Evolutionary conservation across 371 early-diverging fungal species (phyloP), one percentile per base, ranked within the genome.

Genomic region (Paraphysoderma sedebokerense): DNA sequence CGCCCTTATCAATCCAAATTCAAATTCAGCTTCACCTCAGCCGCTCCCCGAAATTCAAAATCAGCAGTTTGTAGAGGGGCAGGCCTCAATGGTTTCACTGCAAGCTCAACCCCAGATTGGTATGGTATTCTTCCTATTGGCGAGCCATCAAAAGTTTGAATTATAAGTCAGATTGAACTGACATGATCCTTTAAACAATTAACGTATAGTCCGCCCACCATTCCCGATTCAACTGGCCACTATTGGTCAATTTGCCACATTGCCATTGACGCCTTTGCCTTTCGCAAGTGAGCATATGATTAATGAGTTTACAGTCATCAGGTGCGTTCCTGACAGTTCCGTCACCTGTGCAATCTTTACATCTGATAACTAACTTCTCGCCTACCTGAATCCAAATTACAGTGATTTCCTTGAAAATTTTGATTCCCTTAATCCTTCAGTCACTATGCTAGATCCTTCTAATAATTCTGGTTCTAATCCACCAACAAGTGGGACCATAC

Each of bases 221-320:
- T 34, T 34, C 34, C n/a, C n/a, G 12, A 12, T 12, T 12, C 12
- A 17, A 12, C 12, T 12, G 34, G 12, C 34, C 34, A 62, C 60
- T 46, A 63, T 63, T 50, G 61, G 63, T 12, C 65, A 65, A 37
- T 62, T 70, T 59, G 66, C 72, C 13, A 58, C 65, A 3, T 71
- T 70, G 20, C 82, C 79, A 19, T 8, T 42, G 5, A 42, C 42
- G 27, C 23, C 24, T 9, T 58, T 76, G 7, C 70, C 78, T 3
- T 85, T 85, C 65, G 81, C 82, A 5, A 75, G 77, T 56, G 80
- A 77, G 40, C 74, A 74, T 47, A 77, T 77, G 79, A 82, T 81
- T 32, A 75, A 83, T 60, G 86, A 85, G 55, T 81, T 81, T 34
- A 77, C 77, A 5, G 79, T 85, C 19, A 73, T 85, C 47, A 72